phyloP scores from a whole-genome alignment of 164 flowering plant species.

The Amborella trichopoda region DNA sequence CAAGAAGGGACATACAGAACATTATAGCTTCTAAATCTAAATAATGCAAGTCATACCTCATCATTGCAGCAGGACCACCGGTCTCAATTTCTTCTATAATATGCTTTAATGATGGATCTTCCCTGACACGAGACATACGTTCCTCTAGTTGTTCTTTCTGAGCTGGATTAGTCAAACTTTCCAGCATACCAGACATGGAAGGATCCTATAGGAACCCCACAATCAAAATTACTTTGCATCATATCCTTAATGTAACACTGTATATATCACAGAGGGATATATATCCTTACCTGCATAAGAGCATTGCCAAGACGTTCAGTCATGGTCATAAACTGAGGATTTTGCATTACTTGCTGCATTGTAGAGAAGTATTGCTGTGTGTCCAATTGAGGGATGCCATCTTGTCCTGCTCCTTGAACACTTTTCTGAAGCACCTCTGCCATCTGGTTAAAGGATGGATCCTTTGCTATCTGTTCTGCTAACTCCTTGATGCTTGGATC shows the following conservation, averaged over 20 bases:
- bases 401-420: slow-evolving; percentile 50
- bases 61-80: slow-evolving; percentile 96
- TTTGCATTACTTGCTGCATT: slow-evolving; percentile 97
- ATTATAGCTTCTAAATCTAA: too few relatives aligned
- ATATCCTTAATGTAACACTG: neutral
- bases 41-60: too few relatives aligned
- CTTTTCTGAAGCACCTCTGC: slow-evolving; percentile 86
- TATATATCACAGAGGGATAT: neutral
- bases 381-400: slow-evolving; percentile 59
- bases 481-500: slow-evolving; percentile 87
- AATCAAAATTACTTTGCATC: neutral
- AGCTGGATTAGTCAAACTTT: slow-evolving; percentile 55
- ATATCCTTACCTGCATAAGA: slow-evolving; percentile 60
- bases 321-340: slow-evolving; percentile 93
- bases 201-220: slow-evolving; percentile 49
- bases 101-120: slow-evolving; percentile 78
- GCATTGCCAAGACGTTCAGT: slow-evolving; percentile 95
- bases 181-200: slow-evolving; percentile 73
- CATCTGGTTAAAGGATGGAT: slow-evolving; percentile 91
- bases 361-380: slow-evolving; percentile 65
- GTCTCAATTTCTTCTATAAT: slow-evolving; percentile 80
- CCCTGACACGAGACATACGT: slow-evolving; percentile 66
- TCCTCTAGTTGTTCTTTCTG: slow-evolving; percentile 69
- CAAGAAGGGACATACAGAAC: too few relatives aligned
- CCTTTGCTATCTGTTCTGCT: slow-evolving; percentile 87